These are phyloP conservation scores for Escovopsis sp. DNA, from an alignment of 2,329 filamentous ascomycete species.

Conservation along the genomic window DNA sequence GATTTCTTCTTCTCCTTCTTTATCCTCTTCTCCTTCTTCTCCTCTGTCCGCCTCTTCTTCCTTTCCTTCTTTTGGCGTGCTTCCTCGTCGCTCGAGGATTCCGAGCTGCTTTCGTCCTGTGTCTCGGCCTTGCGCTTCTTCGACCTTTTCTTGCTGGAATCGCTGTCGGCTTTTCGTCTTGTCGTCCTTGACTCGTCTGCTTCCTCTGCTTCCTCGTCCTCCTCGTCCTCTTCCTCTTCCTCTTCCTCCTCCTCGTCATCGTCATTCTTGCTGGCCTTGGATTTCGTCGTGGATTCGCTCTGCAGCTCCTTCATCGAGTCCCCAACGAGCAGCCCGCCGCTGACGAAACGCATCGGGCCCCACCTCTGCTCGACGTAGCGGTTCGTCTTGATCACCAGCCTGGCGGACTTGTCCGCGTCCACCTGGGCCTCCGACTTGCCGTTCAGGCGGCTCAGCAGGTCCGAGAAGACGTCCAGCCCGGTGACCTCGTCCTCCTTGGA, in stretches of 20 bases:
- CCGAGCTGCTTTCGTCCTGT: slow-evolving; percentile 12
- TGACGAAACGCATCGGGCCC: slow-evolving; percentile 73
- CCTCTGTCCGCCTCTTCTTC: slow-evolving; percentile 23
- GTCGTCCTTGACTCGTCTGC: slow-evolving; percentile 11
- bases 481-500: slow-evolving; percentile 65
- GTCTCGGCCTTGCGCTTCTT: slow-evolving; percentile 35
- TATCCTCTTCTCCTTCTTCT: slow-evolving; percentile 18
- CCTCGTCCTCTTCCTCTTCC: no score
- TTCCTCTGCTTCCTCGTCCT: slow-evolving; percentile 7
- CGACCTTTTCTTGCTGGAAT: slow-evolving; percentile 31
- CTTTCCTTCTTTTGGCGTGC: slow-evolving; percentile 22
- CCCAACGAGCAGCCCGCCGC: slow-evolving; percentile 56
- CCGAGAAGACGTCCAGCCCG: slow-evolving; percentile 74
- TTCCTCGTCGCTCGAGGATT: slow-evolving; percentile 10
- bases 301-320: slow-evolving; percentile 33
- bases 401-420: slow-evolving; percentile 50
- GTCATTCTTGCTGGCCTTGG: not conserved
- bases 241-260: slow-evolving; percentile 9
- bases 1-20: slow-evolving; percentile 25
- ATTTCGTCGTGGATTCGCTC: no score
- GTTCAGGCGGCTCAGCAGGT: slow-evolving; percentile 75
- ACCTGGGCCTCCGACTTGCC: slow-evolving; percentile 65
- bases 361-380: slow-evolving; percentile 61
- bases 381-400: slow-evolving; percentile 55
- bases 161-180: slow-evolving; percentile 9